A percentile compares a stretch with the other conserved stretches of the same genome.
Evolutionary conservation across 495 filamentous ascomycete species (phyloP).

Genomic region (Penicillium macrosclerotiorum): DNA sequence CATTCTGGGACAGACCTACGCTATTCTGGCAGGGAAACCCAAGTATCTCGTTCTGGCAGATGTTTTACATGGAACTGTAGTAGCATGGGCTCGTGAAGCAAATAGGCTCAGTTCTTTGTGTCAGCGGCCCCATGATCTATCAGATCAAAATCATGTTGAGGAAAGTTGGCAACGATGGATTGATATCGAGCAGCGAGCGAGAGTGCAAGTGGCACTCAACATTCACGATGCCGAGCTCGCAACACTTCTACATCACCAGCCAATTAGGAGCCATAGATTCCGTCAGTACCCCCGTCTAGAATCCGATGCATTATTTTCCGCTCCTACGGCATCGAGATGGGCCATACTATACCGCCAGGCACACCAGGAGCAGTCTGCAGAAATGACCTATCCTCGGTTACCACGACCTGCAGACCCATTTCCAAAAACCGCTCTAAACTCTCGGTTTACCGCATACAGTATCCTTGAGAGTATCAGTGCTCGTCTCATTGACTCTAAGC

Average conservation of each 20-base stretch:
- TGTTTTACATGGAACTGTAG: slow-evolving; percentile 38
- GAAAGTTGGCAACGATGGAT: slow-evolving; percentile 22
- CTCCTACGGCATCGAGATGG: slow-evolving; percentile 32
- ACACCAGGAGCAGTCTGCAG: neutral
- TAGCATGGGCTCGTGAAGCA: slow-evolving; percentile 33
- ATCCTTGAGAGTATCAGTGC: slow-evolving; percentile 23
- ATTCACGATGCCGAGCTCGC: slow-evolving; percentile 39
- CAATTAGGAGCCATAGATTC: slow-evolving; percentile 27
- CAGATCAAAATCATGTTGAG: slow-evolving; percentile 10
- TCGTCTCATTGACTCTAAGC: slow-evolving; percentile 17
- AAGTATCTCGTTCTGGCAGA: slow-evolving; percentile 29
- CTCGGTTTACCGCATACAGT: slow-evolving; percentile 21
- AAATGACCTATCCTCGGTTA: neutral
- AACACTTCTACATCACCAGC: slow-evolving; percentile 31
- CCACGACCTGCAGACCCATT: slow-evolving; percentile 5
- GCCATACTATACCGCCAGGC: slow-evolving; percentile 13
- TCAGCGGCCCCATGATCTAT: slow-evolving; percentile 12
- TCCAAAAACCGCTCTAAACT: slow-evolving; percentile 5
- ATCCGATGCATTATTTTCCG: slow-evolving; percentile 29
- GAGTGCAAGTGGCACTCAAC: slow-evolving; percentile 26
- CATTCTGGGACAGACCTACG: slow-evolving; percentile 39
- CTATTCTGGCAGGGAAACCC: slow-evolving; percentile 32
- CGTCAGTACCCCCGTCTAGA: slow-evolving; percentile 16
- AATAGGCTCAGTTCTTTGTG: slow-evolving; percentile 8
- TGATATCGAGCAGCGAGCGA: slow-evolving; percentile 12